Conservation (phyloP, 495 filamentous ascomycete species). For the Diplogelasinospora grovesii region DNA sequence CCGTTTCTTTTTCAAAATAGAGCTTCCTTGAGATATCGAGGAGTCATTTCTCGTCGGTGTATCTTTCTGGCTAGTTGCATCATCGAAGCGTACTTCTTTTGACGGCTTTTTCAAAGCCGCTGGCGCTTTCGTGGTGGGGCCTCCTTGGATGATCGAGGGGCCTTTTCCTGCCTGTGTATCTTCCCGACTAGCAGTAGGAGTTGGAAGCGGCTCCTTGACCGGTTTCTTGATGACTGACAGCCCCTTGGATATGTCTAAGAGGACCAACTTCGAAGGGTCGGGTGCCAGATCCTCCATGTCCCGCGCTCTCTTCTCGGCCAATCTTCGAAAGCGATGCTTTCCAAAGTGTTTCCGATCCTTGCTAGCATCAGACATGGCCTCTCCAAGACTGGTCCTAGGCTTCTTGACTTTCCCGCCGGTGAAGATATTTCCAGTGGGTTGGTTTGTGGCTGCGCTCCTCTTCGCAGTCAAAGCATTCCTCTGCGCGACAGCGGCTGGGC, state of each 20-base stretch:
- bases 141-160: too few relatives aligned
- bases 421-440: slow-evolving; percentile 21
- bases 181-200: too few relatives aligned
- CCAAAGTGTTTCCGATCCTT: slow-evolving; percentile 26
- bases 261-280: slow-evolving; percentile 5
- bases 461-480: slow-evolving; percentile 10
- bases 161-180: too few relatives aligned
- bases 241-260: slow-evolving; percentile 8
- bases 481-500: background rate
- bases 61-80: background rate
- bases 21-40: background rate
- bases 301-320: slow-evolving; percentile 16
- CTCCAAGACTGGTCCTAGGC: slow-evolving; percentile 11
- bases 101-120: slow-evolving; percentile 1
- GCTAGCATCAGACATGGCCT: slow-evolving; percentile 28
- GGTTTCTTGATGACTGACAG: slow-evolving; percentile 1
- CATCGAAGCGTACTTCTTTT: background rate
- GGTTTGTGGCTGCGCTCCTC: slow-evolving; percentile 11
- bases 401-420: slow-evolving; percentile 19
- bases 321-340: slow-evolving; percentile 9
- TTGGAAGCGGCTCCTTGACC: too few relatives aligned
- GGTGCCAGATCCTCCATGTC: slow-evolving; percentile 24
- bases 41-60: background rate
- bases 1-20: slow-evolving; percentile 17
- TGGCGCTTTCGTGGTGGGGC: slow-evolving; percentile 5